Base-by-base conservation (phyloP, 1,284 basidiomycete species). In the Schizophyllum commune region DNA sequence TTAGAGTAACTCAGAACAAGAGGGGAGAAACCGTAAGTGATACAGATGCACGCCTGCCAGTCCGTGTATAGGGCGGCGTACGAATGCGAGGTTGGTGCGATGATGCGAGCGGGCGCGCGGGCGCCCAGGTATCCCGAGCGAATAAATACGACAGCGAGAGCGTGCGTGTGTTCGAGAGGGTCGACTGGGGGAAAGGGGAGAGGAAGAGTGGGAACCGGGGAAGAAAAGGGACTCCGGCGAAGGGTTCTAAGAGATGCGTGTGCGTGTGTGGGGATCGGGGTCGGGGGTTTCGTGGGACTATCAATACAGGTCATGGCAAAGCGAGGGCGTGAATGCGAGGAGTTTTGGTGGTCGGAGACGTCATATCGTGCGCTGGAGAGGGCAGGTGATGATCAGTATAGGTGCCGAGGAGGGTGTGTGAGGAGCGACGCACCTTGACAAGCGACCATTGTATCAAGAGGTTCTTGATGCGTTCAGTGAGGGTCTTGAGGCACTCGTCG, bases 381-480 rank as follows among this genome's bases (percentile, higher is more conserved):
- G n/a, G 39, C 13, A 9, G 4, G 39, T 47, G 17, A 11, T 17
- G 39, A 3, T 11, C 9, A 17, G 13, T 47, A 47, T 11, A 17
- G 39, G 39, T 13, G 39, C 39, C 39, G 13, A 47, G 5, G 5
- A 27, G 27, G 27, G 5, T 27, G 27, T 5, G 27, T 27, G 27
- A 27, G 27, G 27, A 27, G 27, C 27, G 27, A 5, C 27, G 27
- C 66, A 88, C 89, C 77, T 89, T 91, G 55, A 92, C 86, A 47
- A 85, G 76, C 7, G 89, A 86, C 89, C 89, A 92, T 68, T 91
- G 87, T 20, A 85, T 73, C 54, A 89, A 74, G 53, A 92, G 76
- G 61, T 80, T 80, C 71, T 84, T 85, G 58, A 91, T 82, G 32
- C 89, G 82, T 52, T 88, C 84, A 58, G 79, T 74, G 20, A 92